Evolutionary conservation across 2,329 filamentous ascomycete genomes (phyloP), one percentile per base, ranked within the genome.

Genomic region (Neodidymelliopsis sp.): DNA sequence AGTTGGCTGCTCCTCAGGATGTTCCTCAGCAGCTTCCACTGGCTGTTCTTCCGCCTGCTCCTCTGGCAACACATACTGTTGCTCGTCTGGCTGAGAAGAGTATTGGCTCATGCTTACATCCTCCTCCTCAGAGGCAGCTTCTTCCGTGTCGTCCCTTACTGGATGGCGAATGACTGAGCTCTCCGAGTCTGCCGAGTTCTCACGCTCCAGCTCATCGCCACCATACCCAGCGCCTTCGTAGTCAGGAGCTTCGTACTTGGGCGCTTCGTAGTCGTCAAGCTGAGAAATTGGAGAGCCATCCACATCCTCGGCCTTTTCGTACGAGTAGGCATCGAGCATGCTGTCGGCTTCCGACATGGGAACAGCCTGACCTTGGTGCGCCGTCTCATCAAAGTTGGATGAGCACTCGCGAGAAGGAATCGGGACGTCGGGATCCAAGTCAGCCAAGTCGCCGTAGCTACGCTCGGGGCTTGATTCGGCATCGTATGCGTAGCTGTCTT

Each of bases 401-500:
- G 69, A 72, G 57, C 85, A 85, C 73, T 97, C 93, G 11, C 91
- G 87, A 25, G 90, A 95, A 15, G 90, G 92, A 60, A 97, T 90
- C 0, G 93, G 90, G 29, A 94, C 83, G 70, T 97, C 93, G 6
- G 93, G 93, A 68, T 97, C 91, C 51, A 91, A 81, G 47, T 74
- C 73, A 13, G 75, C 77, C 23, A 84, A 76, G 37, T 84, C 74
- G 29, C 72, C 74, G 49, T 79, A 77, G 49, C 75, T 80, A n/a
- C 77, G 81, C 51, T 83, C 79, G 10, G 84, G 81, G 58, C 73
- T 85, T 2, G 83, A 84, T 53, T 79, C 81, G 4, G 50, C 54
- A 29, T 72, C 69, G 39, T 71, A 70, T 27, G 59, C 62, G 40
- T 65, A 66, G 53, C 44, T 60, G 1, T 57, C 49, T 7, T 77